Base-by-base conservation (phyloP, 257 asterid genomes). In the Petunia axillaris region DNA sequence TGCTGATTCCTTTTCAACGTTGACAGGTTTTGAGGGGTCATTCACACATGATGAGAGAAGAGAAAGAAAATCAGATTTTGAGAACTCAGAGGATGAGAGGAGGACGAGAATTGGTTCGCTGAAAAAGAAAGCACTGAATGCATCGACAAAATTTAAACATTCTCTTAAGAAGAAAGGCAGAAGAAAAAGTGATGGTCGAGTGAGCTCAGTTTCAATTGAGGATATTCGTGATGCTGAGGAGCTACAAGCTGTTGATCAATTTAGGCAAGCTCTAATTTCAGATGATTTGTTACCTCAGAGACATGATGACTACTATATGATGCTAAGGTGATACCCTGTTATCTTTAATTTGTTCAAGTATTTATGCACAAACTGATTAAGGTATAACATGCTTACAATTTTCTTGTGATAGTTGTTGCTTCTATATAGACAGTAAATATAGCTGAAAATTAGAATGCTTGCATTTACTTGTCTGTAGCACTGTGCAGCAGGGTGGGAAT, bases 41-140 rank as follows among this genome's bases (percentile, higher is more conserved):
- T 93, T 93, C 60, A 92, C 95, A 77, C 85, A 86, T 75, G 97
- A 91, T n/a, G 97, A 90, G 92, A 91, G 89, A 89, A 89, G 92
- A 84, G 97, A 93, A 63, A 89, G 97, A 64, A 93, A 86, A 83
- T 93, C 97, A 71, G 97, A 93, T 86, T 91, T 91, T 82, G 97
- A 93, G 86, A 90, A 89, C 80, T 93, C 97, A 2, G 97, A 93
- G 90, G 97, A 93, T 80, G 97, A 93, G 79, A 90, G 97, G 63
- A 91, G 88, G 90, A 86, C 97, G 14, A 90, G 89, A 83, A 93
- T 93, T 75, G 89, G 97, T 84, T 10, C 91, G 25, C 80, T 93
- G 86, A 93, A 93, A 84, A 93, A 93, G 97, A 93, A 91, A 87
- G 97, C 97, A 75, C 79, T 93, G 53, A 83, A 93, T 85, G 97